Evolutionary conservation across 345 rosid species (phyloP).

Genomic region (Eucalyptus brandiana): DNA sequence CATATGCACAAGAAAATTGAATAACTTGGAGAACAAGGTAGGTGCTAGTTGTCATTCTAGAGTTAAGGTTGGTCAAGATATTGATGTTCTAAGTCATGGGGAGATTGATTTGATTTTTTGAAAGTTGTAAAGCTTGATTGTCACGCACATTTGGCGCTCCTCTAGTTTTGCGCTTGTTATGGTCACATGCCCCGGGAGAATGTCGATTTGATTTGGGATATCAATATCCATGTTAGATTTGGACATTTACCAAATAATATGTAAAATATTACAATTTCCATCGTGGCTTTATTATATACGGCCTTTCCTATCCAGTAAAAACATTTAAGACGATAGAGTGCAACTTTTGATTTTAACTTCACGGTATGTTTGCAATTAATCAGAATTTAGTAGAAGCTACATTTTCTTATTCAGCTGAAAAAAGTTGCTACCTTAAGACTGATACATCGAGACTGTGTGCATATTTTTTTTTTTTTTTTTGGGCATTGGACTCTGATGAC

Average conservation of each 20-base stretch:
- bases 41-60: not conserved
- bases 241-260: not conserved
- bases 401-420: not conserved
- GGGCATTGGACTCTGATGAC: not conserved
- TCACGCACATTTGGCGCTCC: not conserved
- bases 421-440: not conserved
- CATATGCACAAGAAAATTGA: not conserved
- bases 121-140: not conserved
- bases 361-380: too few relatives aligned
- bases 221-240: not conserved
- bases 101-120: not conserved
- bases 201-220: not conserved
- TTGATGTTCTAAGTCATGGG: not conserved
- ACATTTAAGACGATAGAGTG: not conserved
- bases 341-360: not conserved
- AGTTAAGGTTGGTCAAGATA: not conserved
- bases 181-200: not conserved
- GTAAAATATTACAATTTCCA: not conserved
- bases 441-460: not conserved
- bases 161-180: not conserved
- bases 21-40: not conserved
- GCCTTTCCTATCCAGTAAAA: not conserved
- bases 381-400: not conserved
- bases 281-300: not conserved
- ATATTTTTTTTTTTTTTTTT: fast-evolving